phyloP scores from a whole-genome alignment of 352 stramenopile species.

The Pythium pyrilobum region DNA sequence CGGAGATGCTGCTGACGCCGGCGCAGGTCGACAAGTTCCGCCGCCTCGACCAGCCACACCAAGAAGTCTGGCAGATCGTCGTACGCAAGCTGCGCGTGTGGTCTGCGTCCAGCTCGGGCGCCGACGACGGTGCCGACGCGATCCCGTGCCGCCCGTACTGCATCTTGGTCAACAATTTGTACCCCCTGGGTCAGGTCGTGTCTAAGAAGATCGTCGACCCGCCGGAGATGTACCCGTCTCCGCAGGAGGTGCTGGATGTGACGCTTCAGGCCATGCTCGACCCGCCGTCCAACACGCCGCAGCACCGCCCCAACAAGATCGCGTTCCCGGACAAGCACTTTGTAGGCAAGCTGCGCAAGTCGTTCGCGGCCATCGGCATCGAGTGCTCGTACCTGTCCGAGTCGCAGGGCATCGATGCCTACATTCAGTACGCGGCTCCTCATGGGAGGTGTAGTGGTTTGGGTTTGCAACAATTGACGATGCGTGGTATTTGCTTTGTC shows the following conservation, averaged over 20 bases:
- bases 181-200: slow-evolving; percentile 78
- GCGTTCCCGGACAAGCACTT: slow-evolving; percentile 75
- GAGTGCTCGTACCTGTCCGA: slow-evolving; percentile 84
- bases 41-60: slow-evolving; percentile 68
- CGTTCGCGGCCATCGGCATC: slow-evolving; percentile 66
- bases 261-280: slow-evolving; percentile 76
- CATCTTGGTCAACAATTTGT: slow-evolving; percentile 85
- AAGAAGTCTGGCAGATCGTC: slow-evolving; percentile 86
- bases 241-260: slow-evolving; percentile 59
- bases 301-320: slow-evolving; percentile 84
- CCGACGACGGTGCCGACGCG: slow-evolving; percentile 45
- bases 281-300: slow-evolving; percentile 58
- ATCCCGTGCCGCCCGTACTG: slow-evolving; percentile 80
- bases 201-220: slow-evolving; percentile 84
- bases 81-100: slow-evolving; percentile 84
- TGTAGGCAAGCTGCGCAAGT: slow-evolving; percentile 72
- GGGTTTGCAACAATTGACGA: neutral
- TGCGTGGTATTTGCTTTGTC: too few species aligned
- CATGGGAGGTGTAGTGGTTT: neutral
- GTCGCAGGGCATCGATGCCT: slow-evolving; percentile 79
- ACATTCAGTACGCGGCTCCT: slow-evolving; percentile 56
- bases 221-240: slow-evolving; percentile 70
- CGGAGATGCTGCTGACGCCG: slow-evolving; percentile 53
- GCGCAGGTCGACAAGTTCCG: slow-evolving; percentile 63
- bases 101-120: slow-evolving; percentile 68